A percentile compares a stretch with the other conserved stretches of the same genome.
Evolutionary conservation across 768 basidiomycete genomes (phyloP).

Genomic region (Lentinula raphanica): DNA sequence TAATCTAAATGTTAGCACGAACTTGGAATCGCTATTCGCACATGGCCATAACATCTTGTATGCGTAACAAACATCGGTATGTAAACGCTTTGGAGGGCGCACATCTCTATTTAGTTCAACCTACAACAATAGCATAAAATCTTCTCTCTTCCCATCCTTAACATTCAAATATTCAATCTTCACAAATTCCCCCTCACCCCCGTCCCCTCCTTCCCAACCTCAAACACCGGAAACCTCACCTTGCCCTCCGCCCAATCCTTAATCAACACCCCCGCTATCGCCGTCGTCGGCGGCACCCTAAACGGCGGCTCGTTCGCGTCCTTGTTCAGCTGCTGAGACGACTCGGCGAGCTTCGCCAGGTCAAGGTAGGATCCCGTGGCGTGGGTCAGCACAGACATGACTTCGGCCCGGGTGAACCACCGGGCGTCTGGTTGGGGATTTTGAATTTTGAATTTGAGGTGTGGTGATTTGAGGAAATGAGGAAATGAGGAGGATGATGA

Average conservation of each 20-base stretch:
- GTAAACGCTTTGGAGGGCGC: too few relatives aligned
- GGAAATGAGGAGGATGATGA: too few relatives aligned
- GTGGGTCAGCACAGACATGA: constrained; percentile 59
- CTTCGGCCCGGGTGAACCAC: constrained; percentile 80
- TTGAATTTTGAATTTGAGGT: background rate
- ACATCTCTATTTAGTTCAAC: too few relatives aligned
- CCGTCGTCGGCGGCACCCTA: constrained; percentile 68
- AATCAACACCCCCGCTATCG: constrained; percentile 84
- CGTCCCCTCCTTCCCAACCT: too few relatives aligned
- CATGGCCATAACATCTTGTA: too few relatives aligned
- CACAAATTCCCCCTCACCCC: background rate
- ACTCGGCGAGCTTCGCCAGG: constrained; percentile 43
- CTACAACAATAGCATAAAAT: too few relatives aligned
- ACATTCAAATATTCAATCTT: too few relatives aligned
- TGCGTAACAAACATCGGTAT: too few relatives aligned
- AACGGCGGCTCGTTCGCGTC: constrained; percentile 47
- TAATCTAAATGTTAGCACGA: too few relatives aligned
- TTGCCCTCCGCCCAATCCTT: constrained; percentile 71
- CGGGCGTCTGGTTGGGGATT: constrained; percentile 61
- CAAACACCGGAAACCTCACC: constrained; percentile 28
- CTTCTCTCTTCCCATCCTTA: too few relatives aligned
- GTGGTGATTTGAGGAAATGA: too few relatives aligned
- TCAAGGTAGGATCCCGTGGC: constrained; percentile 50
- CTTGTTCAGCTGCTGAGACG: constrained; percentile 9
- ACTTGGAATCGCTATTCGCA: too few relatives aligned